Percentiles rank a stretch among this genome's conserved stretches.
phyloP scores from a whole-genome alignment of 768 basidiomycete genomes.

The Daedaleopsis sinensis region DNA sequence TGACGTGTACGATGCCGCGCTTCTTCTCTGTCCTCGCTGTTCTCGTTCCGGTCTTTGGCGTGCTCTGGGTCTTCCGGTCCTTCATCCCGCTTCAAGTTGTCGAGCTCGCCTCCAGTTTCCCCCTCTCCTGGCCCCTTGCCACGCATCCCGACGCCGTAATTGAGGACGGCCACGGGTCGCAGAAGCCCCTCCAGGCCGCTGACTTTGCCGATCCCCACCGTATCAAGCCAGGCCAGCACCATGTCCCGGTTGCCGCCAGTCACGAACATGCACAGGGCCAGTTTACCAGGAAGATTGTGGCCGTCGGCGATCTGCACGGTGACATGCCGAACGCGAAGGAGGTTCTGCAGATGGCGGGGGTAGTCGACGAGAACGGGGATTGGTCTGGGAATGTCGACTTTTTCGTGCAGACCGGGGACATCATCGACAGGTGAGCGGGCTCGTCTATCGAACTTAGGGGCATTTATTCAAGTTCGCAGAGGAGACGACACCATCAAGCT shows the following conservation, averaged over 20 bases:
- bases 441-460: neutral
- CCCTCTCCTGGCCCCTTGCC: slow-evolving; percentile 28
- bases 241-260: neutral
- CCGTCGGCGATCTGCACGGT: slow-evolving; percentile 92
- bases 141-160: slow-evolving; percentile 24
- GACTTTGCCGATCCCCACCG: slow-evolving; percentile 8
- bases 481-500: slow-evolving; percentile 90
- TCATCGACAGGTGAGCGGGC: slow-evolving; percentile 77
- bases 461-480: slow-evolving; percentile 39
- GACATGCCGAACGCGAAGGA: slow-evolving; percentile 78
- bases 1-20: slow-evolving; percentile 12
- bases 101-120: slow-evolving; percentile 21
- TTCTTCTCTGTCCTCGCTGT: slow-evolving; percentile 21
- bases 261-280: slow-evolving; percentile 1
- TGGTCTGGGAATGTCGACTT: slow-evolving; percentile 87
- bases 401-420: slow-evolving; percentile 95
- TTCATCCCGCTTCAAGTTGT: slow-evolving; percentile 18
- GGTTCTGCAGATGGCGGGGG: slow-evolving; percentile 79
- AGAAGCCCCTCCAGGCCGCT: neutral
- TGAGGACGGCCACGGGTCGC: slow-evolving; percentile 1
- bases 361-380: slow-evolving; percentile 69
- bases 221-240: neutral
- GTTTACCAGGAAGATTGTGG: slow-evolving; percentile 62
- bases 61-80: slow-evolving; percentile 24
- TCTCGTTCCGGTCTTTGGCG: slow-evolving; percentile 20